Evolutionary conservation across 2,329 filamentous ascomycete species (phyloP).

Genomic region (Neoarthrinium moseri): DNA sequence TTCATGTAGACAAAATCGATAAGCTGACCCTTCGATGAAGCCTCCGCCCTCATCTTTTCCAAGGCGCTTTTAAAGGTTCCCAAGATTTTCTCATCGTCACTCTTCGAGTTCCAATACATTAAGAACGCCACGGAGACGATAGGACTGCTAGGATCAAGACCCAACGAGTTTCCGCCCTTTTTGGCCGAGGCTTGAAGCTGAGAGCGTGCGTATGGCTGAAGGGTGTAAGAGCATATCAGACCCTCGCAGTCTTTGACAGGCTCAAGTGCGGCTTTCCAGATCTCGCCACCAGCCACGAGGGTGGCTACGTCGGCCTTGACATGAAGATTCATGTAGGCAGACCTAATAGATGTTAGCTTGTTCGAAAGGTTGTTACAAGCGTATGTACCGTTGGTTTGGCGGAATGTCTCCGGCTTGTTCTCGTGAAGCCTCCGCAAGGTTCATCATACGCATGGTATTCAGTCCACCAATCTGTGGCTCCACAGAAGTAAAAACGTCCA

Average conservation of each 20-base stretch:
- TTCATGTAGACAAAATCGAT: neutral
- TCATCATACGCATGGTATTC: neutral
- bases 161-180: slow-evolving; percentile 12
- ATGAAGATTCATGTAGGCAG: slow-evolving; percentile 13
- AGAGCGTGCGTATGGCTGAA: slow-evolving; percentile 14
- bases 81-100: slow-evolving; percentile 12
- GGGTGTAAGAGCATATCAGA: slow-evolving; percentile 12
- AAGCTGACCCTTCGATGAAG: neutral
- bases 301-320: slow-evolving; percentile 12
- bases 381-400: too few species aligned
- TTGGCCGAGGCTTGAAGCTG: slow-evolving; percentile 3
- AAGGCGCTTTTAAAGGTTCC: neutral
- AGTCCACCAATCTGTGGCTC: neutral
- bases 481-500: neutral
- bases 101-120: slow-evolving; percentile 10
- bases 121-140: slow-evolving; percentile 12
- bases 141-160: slow-evolving; percentile 9
- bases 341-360: slow-evolving; percentile 4
- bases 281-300: slow-evolving; percentile 6
- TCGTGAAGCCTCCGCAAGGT: neutral
- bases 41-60: neutral
- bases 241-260: slow-evolving; percentile 10
- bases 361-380: too few species aligned
- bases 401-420: too few species aligned
- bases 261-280: neutral